These are phyloP conservation scores for Gaertneriomyces sp. DNA, from an alignment of 192 early-diverging fungal species.

Conservation along the genomic window DNA sequence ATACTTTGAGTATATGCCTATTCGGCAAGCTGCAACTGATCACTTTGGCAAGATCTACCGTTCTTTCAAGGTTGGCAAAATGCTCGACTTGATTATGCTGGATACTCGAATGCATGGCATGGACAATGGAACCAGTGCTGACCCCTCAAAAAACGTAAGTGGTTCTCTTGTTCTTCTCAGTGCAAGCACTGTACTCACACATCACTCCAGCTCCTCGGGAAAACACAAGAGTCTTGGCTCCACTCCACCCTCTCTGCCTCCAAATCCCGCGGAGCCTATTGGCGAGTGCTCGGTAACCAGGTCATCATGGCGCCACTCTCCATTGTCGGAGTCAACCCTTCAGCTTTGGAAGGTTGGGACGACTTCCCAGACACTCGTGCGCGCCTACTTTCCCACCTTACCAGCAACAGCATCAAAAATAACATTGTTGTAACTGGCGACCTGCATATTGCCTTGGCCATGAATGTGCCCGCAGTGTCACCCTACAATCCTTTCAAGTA, in stretches of 20 bases:
- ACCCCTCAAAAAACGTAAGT: no score
- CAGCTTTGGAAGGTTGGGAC: constrained; percentile 32
- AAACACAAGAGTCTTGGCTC: constrained; percentile 39
- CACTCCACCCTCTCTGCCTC: constrained; percentile 20
- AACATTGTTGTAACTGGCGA: constrained; percentile 42
- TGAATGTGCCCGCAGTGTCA: constrained; percentile 28
- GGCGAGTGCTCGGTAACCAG: constrained; percentile 43
- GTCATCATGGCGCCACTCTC: constrained; percentile 35
- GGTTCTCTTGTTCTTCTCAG: no score
- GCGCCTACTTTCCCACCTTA: constrained; percentile 26
- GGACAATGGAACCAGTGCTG: background rate
- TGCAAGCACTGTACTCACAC: no score
- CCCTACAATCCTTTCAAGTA: constrained; percentile 15
- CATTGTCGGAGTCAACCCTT: constrained; percentile 15
- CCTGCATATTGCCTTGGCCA: constrained; percentile 33
- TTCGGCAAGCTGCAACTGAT: constrained; percentile 23
- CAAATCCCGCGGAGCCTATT: constrained; percentile 26
- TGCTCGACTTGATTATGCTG: constrained; percentile 45
- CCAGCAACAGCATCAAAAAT: constrained; percentile 24
- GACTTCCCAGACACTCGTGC: constrained; percentile 34
- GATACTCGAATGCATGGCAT: constrained; percentile 43
- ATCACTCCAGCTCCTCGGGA: constrained; percentile 23
- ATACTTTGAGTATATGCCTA: constrained; percentile 46
- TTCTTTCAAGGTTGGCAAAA: constrained; percentile 35
- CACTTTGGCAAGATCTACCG: constrained; percentile 34